These are phyloP conservation scores for Vachellia pachyceras DNA, from an alignment of 306 rosid species.

Conservation along the genomic window DNA sequence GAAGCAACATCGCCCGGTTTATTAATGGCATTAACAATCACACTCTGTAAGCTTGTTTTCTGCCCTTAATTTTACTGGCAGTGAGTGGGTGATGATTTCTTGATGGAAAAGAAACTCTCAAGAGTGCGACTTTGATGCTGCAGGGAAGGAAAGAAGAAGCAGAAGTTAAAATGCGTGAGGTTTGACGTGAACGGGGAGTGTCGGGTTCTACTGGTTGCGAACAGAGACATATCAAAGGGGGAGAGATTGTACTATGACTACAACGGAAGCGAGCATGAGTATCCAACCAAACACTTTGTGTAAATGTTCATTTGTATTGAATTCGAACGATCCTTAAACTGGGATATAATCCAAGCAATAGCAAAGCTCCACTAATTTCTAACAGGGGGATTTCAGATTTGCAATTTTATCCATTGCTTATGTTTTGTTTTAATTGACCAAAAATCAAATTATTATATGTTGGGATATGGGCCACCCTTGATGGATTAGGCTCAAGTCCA, in stretches of 20 bases:
- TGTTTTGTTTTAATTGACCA: neutral
- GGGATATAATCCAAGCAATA: slow-evolving; percentile 8
- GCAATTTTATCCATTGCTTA: slow-evolving; percentile 5
- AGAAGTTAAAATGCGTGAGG: slow-evolving; percentile 87
- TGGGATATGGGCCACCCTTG: no score
- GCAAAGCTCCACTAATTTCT: neutral
- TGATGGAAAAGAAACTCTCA: slow-evolving; percentile 9
- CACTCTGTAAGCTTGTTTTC: slow-evolving; percentile 68
- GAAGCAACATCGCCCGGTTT: slow-evolving; percentile 89
- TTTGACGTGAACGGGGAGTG: slow-evolving; percentile 76
- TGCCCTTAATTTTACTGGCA: slow-evolving; percentile 1
- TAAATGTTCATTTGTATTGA: no score
- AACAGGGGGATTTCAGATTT: slow-evolving; percentile 6
- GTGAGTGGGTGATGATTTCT: neutral
- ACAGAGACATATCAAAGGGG: slow-evolving; percentile 86
- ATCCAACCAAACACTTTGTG: slow-evolving; percentile 90
- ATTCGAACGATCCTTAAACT: neutral
- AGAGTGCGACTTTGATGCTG: slow-evolving; percentile 26
- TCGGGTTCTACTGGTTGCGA: slow-evolving; percentile 80
- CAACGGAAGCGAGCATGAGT: slow-evolving; percentile 88
- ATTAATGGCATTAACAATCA: slow-evolving; percentile 94
- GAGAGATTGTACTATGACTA: slow-evolving; percentile 96
- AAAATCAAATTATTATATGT: no score
- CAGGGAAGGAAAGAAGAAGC: slow-evolving; percentile 94
- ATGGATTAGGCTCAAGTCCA: no score